These are phyloP conservation scores for Yarrowia keelungensis DNA, from an alignment of 805 yeast species.

Conservation along the genomic window DNA sequence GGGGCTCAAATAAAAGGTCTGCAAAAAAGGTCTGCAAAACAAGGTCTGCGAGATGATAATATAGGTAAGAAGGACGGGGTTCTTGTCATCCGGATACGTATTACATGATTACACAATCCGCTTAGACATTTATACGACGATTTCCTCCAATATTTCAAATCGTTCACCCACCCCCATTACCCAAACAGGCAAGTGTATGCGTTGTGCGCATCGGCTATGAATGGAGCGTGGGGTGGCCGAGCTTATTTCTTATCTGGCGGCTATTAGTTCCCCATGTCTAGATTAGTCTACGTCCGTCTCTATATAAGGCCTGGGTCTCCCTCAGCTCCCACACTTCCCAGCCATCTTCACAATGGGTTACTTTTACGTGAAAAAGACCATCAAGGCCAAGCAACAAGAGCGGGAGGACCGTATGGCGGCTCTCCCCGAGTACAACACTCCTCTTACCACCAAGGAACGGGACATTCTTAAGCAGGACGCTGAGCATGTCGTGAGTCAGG, in stretches of 20 bases:
- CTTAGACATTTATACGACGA: too few species aligned
- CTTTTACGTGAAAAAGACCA: slow-evolving; percentile 41
- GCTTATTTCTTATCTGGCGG: slow-evolving; percentile 39
- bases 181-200: slow-evolving; percentile 30
- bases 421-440: slow-evolving; percentile 53
- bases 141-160: too few species aligned
- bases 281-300: slow-evolving; percentile 1
- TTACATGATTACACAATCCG: not conserved
- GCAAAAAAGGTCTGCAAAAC: too few species aligned
- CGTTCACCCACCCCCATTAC: slow-evolving; percentile 10
- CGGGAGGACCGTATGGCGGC: slow-evolving; percentile 50
- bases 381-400: slow-evolving; percentile 49
- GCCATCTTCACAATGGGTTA: slow-evolving; percentile 37
- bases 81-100: too few species aligned
- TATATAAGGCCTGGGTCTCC: slow-evolving; percentile 4
- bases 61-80: too few species aligned
- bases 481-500: slow-evolving; percentile 53
- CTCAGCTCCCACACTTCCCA: not conserved
- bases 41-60: too few species aligned
- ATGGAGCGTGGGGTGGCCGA: slow-evolving; percentile 28
- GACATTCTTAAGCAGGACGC: slow-evolving; percentile 55
- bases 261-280: slow-evolving; percentile 15
- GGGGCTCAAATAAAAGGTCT: too few species aligned
- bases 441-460: slow-evolving; percentile 49
- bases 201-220: slow-evolving; percentile 20